A percentile compares a stretch with the other conserved stretches of the same genome.
Evolutionary conservation across 1,284 basidiomycete species (phyloP).

Genomic region (Sanghuangporus weigelae): DNA sequence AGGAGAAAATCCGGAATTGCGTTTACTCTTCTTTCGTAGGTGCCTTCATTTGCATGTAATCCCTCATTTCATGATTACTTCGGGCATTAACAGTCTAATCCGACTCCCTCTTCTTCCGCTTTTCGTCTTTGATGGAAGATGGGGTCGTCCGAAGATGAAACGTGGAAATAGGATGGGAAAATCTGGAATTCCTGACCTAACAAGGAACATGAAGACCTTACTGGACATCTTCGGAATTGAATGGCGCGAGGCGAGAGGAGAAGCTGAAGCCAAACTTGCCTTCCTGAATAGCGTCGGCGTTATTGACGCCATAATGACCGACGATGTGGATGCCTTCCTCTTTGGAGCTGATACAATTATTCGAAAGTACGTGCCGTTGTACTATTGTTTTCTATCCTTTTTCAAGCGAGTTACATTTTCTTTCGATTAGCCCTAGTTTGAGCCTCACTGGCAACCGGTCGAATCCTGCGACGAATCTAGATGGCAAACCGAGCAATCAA

Average conservation of each 20-base stretch:
- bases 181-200: conserved; percentile 38
- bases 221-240: conserved; percentile 58
- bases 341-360: conserved; percentile 34
- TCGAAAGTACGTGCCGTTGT: conserved; percentile 26
- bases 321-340: conserved; percentile 50
- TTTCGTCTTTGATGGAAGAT: conserved; percentile 67
- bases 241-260: conserved; percentile 43
- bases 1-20: conserved; percentile 37
- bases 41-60: conserved; percentile 26
- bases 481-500: conserved; percentile 35
- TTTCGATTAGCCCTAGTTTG: conserved; percentile 35
- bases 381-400: neutral
- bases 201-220: conserved; percentile 36
- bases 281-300: conserved; percentile 43
- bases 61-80: neutral
- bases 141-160: conserved; percentile 54
- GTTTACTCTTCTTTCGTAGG: conserved; percentile 34
- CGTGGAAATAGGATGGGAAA: conserved; percentile 44
- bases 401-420: neutral
- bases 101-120: conserved; percentile 52
- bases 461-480: conserved; percentile 31
- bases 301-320: conserved; percentile 60
- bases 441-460: conserved; percentile 39
- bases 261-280: conserved; percentile 68
- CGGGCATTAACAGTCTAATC: conserved; percentile 29